A percentile compares a stretch with the other conserved stretches of the same genome.
phyloP scores from a whole-genome alignment of 2,329 filamentous ascomycete species.

The Penicillium vulpinum region DNA sequence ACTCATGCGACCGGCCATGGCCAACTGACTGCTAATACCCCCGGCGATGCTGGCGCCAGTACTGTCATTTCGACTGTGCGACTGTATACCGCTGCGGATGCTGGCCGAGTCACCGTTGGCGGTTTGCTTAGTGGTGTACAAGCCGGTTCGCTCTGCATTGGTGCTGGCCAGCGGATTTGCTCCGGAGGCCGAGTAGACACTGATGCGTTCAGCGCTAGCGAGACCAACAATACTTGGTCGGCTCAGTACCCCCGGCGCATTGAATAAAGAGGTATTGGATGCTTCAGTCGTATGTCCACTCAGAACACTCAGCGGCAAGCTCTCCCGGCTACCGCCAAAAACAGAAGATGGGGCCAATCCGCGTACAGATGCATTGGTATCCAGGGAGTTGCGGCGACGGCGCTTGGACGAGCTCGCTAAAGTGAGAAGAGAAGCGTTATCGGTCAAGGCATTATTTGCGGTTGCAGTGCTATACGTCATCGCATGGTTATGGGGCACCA shows the following conservation, averaged over 20 bases:
- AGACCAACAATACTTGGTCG: conserved; percentile 56
- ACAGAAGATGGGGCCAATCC: conserved; percentile 64
- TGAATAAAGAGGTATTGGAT: conserved; percentile 44
- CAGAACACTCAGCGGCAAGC: conserved; percentile 62
- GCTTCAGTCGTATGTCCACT: conserved; percentile 54
- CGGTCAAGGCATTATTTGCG: conserved; percentile 63
- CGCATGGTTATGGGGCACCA: conserved; percentile 53
- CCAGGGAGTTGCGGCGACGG: conserved; percentile 62
- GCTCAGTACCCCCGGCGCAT: conserved; percentile 41
- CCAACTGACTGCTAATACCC: conserved; percentile 61
- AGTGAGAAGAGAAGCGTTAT: conserved; percentile 66
- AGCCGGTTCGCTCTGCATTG: conserved; percentile 75
- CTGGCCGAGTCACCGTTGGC: conserved; percentile 68
- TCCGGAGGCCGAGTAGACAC: conserved; percentile 75
- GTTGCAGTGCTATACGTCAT: conserved; percentile 62
- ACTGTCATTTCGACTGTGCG: conserved; percentile 79
- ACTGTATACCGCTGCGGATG: conserved; percentile 72
- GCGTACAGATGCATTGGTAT: conserved; percentile 66
- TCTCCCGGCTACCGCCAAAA: conserved; percentile 65
- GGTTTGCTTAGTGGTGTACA: conserved; percentile 65
- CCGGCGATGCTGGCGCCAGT: conserved; percentile 70
- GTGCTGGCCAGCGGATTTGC: conserved; percentile 56
- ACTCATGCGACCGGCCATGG: conserved; percentile 43
- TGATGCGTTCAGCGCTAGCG: conserved; percentile 60
- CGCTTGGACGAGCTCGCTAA: conserved; percentile 66